Percentiles rank a stretch among this genome's conserved stretches.
These are phyloP conservation scores for Geosmithia putterillii DNA, from an alignment of 2,329 filamentous ascomycete species.

Conservation along the genomic window DNA sequence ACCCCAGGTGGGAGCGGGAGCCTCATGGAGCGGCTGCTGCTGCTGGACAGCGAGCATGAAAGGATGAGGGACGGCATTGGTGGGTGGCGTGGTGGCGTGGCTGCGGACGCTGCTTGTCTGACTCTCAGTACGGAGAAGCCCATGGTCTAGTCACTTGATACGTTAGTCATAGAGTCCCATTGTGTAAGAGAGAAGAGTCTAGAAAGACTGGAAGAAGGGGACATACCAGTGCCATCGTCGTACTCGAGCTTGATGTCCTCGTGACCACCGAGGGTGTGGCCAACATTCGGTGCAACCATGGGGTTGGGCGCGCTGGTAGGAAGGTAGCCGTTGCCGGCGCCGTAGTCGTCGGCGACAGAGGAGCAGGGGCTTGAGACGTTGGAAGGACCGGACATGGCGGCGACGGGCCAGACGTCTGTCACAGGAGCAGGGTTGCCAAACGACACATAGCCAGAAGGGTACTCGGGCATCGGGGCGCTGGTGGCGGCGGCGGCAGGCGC, in stretches of 20 bases:
- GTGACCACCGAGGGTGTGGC: slow-evolving; percentile 11
- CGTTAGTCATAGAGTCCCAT: background rate
- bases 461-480: slow-evolving; percentile 24
- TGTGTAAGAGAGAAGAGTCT: background rate
- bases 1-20: background rate
- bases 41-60: slow-evolving; percentile 1
- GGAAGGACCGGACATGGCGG: slow-evolving; percentile 31
- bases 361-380: slow-evolving; percentile 40
- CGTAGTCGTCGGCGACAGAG: slow-evolving; percentile 35
- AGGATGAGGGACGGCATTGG: background rate
- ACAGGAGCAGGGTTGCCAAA: slow-evolving; percentile 20
- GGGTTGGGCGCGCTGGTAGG: slow-evolving; percentile 34
- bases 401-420: slow-evolving; percentile 31
- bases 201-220: background rate
- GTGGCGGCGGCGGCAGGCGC: slow-evolving; percentile 9
- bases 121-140: slow-evolving; percentile 1
- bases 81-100: slow-evolving; percentile 1
- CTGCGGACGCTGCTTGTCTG: background rate
- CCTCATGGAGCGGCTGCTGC: background rate
- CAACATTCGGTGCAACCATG: slow-evolving; percentile 21
- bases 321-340: slow-evolving; percentile 25
- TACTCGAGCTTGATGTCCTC: slow-evolving; percentile 26
- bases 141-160: slow-evolving; percentile 3
- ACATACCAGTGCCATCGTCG: slow-evolving; percentile 18
- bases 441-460: slow-evolving; percentile 21